phyloP scores from a whole-genome alignment of 2,329 filamentous ascomycete genomes.

The Trichoderma oligosporum region DNA sequence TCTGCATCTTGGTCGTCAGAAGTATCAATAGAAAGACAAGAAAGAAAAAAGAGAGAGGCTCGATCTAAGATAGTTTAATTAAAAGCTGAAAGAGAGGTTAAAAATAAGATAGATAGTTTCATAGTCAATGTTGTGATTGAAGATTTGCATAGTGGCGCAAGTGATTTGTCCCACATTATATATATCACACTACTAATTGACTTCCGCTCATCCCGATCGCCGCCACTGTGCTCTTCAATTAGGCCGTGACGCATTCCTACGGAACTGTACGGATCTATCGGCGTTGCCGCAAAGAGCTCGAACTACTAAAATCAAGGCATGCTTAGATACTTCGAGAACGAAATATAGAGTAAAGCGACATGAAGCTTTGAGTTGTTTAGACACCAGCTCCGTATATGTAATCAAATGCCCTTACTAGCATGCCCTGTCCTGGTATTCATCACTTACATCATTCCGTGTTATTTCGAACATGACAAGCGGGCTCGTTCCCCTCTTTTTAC shows the following conservation, averaged over 20 bases:
- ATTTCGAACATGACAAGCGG: background rate
- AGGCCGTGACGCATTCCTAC: slow-evolving; percentile 12
- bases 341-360: background rate
- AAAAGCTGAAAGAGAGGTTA: background rate
- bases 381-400: background rate
- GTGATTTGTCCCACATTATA: slow-evolving; percentile 2
- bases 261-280: slow-evolving; percentile 8
- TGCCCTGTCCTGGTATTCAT: background rate
- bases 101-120: background rate
- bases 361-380: background rate
- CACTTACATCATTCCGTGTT: background rate
- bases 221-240: background rate
- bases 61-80: background rate
- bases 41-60: background rate
- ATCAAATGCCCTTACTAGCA: slow-evolving; percentile 5
- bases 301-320: background rate
- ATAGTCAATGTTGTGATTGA: background rate
- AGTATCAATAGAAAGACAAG: too few relatives aligned
- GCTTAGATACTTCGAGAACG: slow-evolving; percentile 7
- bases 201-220: slow-evolving; percentile 15
- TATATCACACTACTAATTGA: slow-evolving; percentile 1
- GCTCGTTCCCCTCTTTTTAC: background rate
- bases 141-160: slow-evolving; percentile 2
- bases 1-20: slow-evolving; percentile 32
- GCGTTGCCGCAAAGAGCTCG: background rate